Evolutionary conservation across 177 flowering plant genomes (phyloP), one percentile per base, ranked within the genome.

Genomic region (Tripterygium wilfordii): DNA sequence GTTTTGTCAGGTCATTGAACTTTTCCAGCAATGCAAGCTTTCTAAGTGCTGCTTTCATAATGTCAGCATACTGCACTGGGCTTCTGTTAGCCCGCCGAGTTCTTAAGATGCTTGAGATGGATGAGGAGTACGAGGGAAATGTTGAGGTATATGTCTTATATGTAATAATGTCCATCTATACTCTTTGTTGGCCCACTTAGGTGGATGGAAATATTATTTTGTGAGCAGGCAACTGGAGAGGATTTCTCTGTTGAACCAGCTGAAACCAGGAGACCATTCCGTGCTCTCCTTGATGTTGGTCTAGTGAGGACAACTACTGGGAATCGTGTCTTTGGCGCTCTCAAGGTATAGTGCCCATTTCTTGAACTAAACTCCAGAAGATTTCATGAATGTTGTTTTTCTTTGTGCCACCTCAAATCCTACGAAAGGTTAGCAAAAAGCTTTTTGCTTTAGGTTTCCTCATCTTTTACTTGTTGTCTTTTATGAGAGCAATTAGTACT

Each of bases 201-300:
- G 10, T 42, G 14, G 13, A 14, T 9, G n/a, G n/a, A 3, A 10
- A 15, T 8, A 18, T 2, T 39, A n/a, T 0, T 45, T 3, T 21
- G 0, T 7, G 54, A 35, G 2, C 62, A 90, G 96, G 95, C 95
- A 12, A 70, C 83, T 49, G 97, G 99, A 1, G 99, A 92, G 54
- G 99, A 92, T 62, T 86, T 26, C 63, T 89, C 92, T 4, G 87
- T 89, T 53, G 99, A 92, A 59, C 95, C 95, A 25, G 62, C 82
- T 8, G 96, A 88, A 7, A 71, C 35, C 67, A 62, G 95, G 61
- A 78, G 99, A 67, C 99, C 99, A 8, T 92, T 89, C 83, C 88
- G 98, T 53, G 96, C 97, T 30, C 88, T 92, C 3, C 82, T 92
- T 45, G 96, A 89, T 71, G 97, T 92, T 67, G 97, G 98, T 4